Evolutionary conservation across 306 rosid species (phyloP).

Genomic region (Cucurbita moschata): DNA sequence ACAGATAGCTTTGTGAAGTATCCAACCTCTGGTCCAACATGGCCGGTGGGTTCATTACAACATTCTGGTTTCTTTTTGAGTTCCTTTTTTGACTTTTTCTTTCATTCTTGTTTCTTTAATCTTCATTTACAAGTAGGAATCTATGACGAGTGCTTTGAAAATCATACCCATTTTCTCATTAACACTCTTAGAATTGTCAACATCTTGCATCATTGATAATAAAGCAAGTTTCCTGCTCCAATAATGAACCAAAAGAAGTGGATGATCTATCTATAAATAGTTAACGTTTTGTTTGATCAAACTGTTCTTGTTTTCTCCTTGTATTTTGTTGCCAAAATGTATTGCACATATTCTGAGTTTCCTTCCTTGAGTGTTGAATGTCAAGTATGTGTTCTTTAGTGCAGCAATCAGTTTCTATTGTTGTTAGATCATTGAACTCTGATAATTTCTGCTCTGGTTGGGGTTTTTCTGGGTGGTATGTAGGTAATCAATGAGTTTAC

Average conservation of each 20-base stretch:
- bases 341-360: background rate
- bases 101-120: slow-evolving; percentile 9
- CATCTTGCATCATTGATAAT: background rate
- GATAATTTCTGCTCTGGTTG: background rate
- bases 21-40: slow-evolving; percentile 22
- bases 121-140: slow-evolving; percentile 19
- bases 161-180: background rate
- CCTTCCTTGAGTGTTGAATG: background rate
- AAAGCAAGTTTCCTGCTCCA: slow-evolving; percentile 1
- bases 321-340: background rate
- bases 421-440: background rate
- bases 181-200: background rate
- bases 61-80: slow-evolving; percentile 1
- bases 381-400: background rate
- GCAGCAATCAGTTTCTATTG: background rate
- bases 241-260: background rate
- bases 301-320: background rate
- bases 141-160: slow-evolving; percentile 14
- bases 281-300: background rate
- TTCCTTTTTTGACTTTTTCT: slow-evolving; percentile 12
- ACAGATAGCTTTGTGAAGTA: slow-evolving; percentile 26
- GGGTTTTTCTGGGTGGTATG: background rate
- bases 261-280: background rate
- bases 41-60: slow-evolving; percentile 20
- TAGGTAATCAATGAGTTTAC: slow-evolving; percentile 86